Conservation (phyloP, 1,139 yeast genomes). For the Lizanozyma gosingica region DNA sequence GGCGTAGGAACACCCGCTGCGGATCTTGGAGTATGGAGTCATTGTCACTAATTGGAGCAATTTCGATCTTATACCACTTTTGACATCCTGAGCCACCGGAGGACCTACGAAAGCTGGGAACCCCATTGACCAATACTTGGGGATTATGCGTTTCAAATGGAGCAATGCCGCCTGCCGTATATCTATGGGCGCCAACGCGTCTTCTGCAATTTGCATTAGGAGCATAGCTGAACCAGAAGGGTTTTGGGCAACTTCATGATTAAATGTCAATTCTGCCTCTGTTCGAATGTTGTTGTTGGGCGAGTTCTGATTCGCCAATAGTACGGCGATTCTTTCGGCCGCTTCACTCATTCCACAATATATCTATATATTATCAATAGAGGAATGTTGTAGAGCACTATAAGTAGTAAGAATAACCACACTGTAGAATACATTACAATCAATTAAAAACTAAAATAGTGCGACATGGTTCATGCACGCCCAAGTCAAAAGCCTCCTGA, state of each 20-base stretch:
- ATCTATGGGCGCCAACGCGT: conserved; percentile 17
- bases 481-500: no score
- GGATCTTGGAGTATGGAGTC: conserved; percentile 48
- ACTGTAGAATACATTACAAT: no score
- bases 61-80: conserved; percentile 38
- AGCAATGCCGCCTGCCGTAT: conserved; percentile 60
- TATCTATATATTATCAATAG: no score
- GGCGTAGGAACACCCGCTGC: conserved; percentile 63
- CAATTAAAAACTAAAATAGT: no score
- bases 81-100: conserved; percentile 41
- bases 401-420: no score
- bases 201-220: conserved; percentile 19
- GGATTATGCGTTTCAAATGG: conserved; percentile 61
- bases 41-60: conserved; percentile 46
- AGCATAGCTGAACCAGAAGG: conserved; percentile 24
- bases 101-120: conserved; percentile 71
- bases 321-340: conserved; percentile 4
- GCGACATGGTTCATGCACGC: no score
- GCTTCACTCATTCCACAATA: neutral
- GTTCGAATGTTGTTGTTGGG: conserved; percentile 28
- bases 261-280: conserved; percentile 28
- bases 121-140: conserved; percentile 78
- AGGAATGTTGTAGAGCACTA: no score
- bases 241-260: conserved; percentile 16
- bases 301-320: conserved; percentile 26